A percentile compares a stretch with the other conserved stretches of the same genome.
Conservation (phyloP, 139 green algal species). For the Diplosphaera chodatii region DNA sequence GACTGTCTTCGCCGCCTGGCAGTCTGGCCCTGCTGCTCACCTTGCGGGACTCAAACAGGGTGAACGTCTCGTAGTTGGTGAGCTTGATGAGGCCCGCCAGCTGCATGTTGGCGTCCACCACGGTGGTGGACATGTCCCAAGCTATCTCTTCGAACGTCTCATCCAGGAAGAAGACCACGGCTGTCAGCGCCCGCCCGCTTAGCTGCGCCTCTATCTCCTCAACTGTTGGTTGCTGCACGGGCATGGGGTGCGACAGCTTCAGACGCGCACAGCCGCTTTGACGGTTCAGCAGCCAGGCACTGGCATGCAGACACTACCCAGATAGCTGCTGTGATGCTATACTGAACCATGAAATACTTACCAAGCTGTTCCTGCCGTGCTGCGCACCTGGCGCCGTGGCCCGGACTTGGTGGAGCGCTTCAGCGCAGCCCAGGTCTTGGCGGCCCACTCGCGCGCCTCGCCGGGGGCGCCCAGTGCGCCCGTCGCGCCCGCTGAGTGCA, state of each 20-base stretch:
- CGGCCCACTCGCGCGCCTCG: conserved; percentile 34
- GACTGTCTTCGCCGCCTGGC: no score
- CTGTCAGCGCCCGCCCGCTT: conserved; percentile 49
- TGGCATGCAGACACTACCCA: no score
- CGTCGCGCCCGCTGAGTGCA: conserved; percentile 42
- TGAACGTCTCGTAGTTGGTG: conserved; percentile 91
- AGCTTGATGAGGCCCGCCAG: conserved; percentile 86
- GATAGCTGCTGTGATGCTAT: no score
- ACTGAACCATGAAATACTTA: no score
- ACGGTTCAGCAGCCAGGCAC: no score
- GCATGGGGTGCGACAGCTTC: no score
- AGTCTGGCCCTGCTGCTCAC: conserved; percentile 5
- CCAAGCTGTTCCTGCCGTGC: not conserved
- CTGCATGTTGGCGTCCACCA: conserved; percentile 81
- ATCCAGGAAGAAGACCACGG: conserved; percentile 93
- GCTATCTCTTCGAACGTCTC: conserved; percentile 93
- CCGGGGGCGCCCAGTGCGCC: conserved; percentile 9
- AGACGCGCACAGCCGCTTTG: no score
- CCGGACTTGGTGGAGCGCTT: conserved; percentile 86
- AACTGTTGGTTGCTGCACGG: conserved; percentile 54
- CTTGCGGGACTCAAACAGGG: conserved; percentile 77
- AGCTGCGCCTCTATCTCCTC: conserved; percentile 89
- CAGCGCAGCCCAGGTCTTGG: conserved; percentile 67
- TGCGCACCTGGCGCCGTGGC: conserved; percentile 64
- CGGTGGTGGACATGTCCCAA: conserved; percentile 84